Evolutionary conservation across 2,329 filamentous ascomycete genomes (phyloP).

Genomic region (Eutypella sp.): DNA sequence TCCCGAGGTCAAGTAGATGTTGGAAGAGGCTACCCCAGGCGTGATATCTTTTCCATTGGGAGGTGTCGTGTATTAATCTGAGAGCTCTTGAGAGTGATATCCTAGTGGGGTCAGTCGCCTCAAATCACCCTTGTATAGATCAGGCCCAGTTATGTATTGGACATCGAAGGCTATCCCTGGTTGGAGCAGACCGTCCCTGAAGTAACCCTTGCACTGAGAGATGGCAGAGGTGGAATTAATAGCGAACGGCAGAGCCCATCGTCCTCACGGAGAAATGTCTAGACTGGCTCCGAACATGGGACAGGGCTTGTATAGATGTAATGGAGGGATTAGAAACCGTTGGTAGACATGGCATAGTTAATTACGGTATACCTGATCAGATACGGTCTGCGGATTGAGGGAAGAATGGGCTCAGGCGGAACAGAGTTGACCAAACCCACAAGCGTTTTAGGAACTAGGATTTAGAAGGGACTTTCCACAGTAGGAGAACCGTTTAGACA

Average conservation of each 20-base stretch:
- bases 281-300: slow-evolving; percentile 38
- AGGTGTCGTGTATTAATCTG: slow-evolving; percentile 32
- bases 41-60: slow-evolving; percentile 16
- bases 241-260: slow-evolving; percentile 37
- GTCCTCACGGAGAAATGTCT: slow-evolving; percentile 42
- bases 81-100: slow-evolving; percentile 32
- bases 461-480: slow-evolving; percentile 23
- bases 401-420: slow-evolving; percentile 29
- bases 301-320: slow-evolving; percentile 36
- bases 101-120: slow-evolving; percentile 37
- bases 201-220: slow-evolving; percentile 36
- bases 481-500: slow-evolving; percentile 35
- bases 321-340: slow-evolving; percentile 21
- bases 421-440: slow-evolving; percentile 31
- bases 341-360: slow-evolving; percentile 24
- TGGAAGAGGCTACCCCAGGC: slow-evolving; percentile 13
- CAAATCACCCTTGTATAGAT: slow-evolving; percentile 33
- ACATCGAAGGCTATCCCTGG: slow-evolving; percentile 34
- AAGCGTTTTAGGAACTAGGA: slow-evolving; percentile 25
- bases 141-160: slow-evolving; percentile 37
- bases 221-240: slow-evolving; percentile 45
- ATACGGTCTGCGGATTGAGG: slow-evolving; percentile 34
- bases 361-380: slow-evolving; percentile 35
- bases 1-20: not conserved
- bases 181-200: slow-evolving; percentile 34